phyloP scores from a whole-genome alignment of 805 yeast species.

The Yarrowia keelungensis region DNA sequence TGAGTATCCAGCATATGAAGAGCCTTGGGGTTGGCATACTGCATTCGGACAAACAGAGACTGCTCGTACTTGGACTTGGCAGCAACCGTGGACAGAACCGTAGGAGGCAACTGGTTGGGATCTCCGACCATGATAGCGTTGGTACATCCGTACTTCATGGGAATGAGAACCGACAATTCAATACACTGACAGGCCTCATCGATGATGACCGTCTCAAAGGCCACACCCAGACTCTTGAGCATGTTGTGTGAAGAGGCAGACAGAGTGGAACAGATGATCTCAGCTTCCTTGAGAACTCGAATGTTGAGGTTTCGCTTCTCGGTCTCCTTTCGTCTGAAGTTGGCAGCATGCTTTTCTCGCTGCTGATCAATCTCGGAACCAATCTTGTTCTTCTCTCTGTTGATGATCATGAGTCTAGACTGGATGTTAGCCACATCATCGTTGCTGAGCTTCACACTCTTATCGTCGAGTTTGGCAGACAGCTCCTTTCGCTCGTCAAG shows the following conservation, averaged over 20 bases:
- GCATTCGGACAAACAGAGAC: conserved; percentile 93
- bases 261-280: conserved; percentile 87
- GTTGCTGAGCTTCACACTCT: not conserved
- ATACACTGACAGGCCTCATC: conserved; percentile 99
- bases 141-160: conserved; percentile 87
- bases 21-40: conserved; percentile 62
- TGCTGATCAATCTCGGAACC: conserved; percentile 79
- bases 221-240: conserved; percentile 72
- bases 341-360: conserved; percentile 73
- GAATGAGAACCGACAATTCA: conserved; percentile 88
- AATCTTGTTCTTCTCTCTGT: conserved; percentile 66
- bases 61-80: conserved; percentile 82
- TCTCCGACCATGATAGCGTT: conserved; percentile 98
- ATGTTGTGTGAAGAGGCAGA: conserved; percentile 95
- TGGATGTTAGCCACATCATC: conserved; percentile 41
- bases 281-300: conserved; percentile 72
- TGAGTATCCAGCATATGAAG: conserved; percentile 85
- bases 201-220: conserved; percentile 87
- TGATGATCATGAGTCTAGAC: conserved; percentile 61
- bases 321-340: conserved; percentile 75
- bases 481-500: conserved; percentile 57
- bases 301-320: conserved; percentile 78
- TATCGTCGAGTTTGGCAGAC: conserved; percentile 40
- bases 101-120: conserved; percentile 97
- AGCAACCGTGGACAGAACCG: conserved; percentile 90